Evolutionary conservation across 192 early-diverging fungal species (phyloP).

Genomic region (Ambispora gerdemannii): DNA sequence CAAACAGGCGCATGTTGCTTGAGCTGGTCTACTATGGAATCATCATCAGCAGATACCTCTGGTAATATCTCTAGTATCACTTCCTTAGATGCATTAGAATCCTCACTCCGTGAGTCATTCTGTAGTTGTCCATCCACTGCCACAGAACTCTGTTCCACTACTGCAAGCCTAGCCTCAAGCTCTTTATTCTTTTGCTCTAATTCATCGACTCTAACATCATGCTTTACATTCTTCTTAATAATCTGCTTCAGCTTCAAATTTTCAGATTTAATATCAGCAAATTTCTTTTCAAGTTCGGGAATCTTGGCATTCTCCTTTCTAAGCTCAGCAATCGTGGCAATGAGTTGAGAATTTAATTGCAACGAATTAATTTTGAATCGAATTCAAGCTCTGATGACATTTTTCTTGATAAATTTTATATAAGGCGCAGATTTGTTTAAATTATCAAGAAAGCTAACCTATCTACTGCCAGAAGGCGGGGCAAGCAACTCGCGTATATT

Average conservation of each 20-base stretch:
- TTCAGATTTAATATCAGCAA: neutral
- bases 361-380: slow-evolving; percentile 14
- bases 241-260: slow-evolving; percentile 3
- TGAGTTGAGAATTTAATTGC: slow-evolving; percentile 8
- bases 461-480: no score
- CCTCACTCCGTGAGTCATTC: neutral
- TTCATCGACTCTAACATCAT: slow-evolving; percentile 18
- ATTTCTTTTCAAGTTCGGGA: neutral
- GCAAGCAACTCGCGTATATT: no score
- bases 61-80: slow-evolving; percentile 2
- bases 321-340: no score
- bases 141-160: slow-evolving; percentile 25
- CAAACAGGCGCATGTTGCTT: slow-evolving; percentile 2
- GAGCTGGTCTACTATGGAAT: neutral
- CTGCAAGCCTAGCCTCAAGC: slow-evolving; percentile 12
- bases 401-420: no score
- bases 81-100: neutral
- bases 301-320: slow-evolving; percentile 15
- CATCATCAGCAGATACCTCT: neutral
- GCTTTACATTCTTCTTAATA: slow-evolving; percentile 15
- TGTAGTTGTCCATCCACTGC: no score
- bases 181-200: slow-evolving; percentile 26
- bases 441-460: no score
- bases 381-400: neutral
- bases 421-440: slow-evolving; percentile 4